Evolutionary conservation across 1,284 basidiomycete genomes (phyloP), one percentile per base, ranked within the genome.

Genomic region (Ustilago lituana): DNA sequence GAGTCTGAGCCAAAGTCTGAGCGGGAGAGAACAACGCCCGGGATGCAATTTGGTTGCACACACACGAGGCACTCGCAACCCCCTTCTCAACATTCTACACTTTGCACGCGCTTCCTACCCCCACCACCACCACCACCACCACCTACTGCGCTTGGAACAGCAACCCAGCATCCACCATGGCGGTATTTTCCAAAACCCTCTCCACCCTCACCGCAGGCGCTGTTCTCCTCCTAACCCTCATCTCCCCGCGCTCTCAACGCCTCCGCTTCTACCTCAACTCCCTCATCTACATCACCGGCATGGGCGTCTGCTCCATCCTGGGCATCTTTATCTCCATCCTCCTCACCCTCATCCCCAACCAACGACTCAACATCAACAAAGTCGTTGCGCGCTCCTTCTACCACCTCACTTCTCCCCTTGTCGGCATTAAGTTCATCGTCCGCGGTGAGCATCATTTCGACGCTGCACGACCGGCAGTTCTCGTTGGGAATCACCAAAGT

Each of bases 401-500:
- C 85, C 77, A 82, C 49, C 71, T 93, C 54, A 87, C 89, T 40
- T 86, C 88, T 33, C 87, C 87, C 12, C 82, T 89, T 3, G 82
- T 94, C 43, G 90, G 89, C 63, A 84, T 95, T 71, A 84, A 85
- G 44, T 85, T 97, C 73, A 86, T 89, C 49, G 87, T 98, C 27
- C 93, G 97, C 81, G 94, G 93, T 23, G 88, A 90, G 77, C 91
- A 97, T 80, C 85, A 94, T 80, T 85, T 98, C 46, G 52, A 67
- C 8, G 47, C 80, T 63, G 86, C 86, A 38, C 80, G 86, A 44
- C 89, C 91, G 20, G 87, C 88, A 1, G 88, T 99, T 14, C 83
- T 95, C 26, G 87, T 98, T 63, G 89, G 88, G 9, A 98, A 98
- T 82, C 96, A 98, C 82, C 96, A 98, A 85, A 80, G 70, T 3